Base-by-base conservation (phyloP, 2,329 filamentous ascomycete genomes). In the Epichloe uncinata region DNA sequence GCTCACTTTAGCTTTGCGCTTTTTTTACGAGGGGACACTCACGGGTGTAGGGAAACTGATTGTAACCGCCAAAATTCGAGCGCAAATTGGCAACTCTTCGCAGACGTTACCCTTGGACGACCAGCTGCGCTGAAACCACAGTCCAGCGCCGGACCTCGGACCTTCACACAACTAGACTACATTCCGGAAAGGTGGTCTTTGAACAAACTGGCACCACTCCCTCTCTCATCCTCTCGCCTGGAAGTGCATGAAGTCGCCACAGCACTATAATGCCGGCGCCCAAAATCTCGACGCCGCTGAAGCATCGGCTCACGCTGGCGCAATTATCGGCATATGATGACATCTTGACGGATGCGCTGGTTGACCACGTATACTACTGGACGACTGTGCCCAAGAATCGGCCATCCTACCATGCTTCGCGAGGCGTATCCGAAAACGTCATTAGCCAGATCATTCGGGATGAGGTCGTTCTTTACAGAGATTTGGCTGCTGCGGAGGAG, bases 341-440 rank as follows among this genome's bases (percentile, higher is more conserved):
- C 68, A 83, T 97, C 56, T 74, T 95, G 54, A 98, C 93, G 7
- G 93, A 98, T 76, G 86, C 87, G 57, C 81, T 98, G 48, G 83
- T 98, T 53, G 93, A 98, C 69, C 88, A 91, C 71, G 91, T 88
- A 9, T 96, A 87, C 68, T 98, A 93, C 73, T 97, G 93, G 91
- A 91, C 91, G 5, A 86, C 80, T 4, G 95, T 96, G 52, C 90
- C 91, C 56, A 98, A 98, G 69, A 95, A 97, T 61, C 83, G 86
- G 53, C 82, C 81, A 50, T 87, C 87, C 50, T 97, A 95, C 66
- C 85, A 87, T 59, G 78, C 88, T 1, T 88, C 85, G 6, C 83
- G 93, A 54, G 87, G 87, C 40, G 74, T 97, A 47, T 80, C 78
- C 49, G 77, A 82, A 58, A 74, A 77, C 50, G 78, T 80, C 42